Base-by-base conservation (phyloP, 768 basidiomycete genomes). In the Trametes maxima region DNA sequence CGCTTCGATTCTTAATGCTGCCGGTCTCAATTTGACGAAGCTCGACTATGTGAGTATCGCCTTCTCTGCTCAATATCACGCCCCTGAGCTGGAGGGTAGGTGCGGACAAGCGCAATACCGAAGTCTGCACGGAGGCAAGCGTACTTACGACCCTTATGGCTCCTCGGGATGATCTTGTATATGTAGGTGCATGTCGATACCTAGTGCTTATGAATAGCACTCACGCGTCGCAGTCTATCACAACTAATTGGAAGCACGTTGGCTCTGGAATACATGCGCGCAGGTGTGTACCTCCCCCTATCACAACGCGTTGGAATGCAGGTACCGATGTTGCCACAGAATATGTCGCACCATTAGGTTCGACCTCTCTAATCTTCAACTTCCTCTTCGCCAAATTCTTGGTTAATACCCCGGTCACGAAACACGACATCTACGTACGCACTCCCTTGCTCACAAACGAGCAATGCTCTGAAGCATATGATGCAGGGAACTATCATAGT, bases 261-360 rank as follows among this genome's bases (percentile, higher is more conserved):
- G 19, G 93, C 93, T 0, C 80, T 95, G 36, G 87, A 90, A 72
- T 94, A 92, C 71, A 89, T 95, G 82, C 87, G 93, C 62, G 93
- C 92, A 64, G 89, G 90, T 84, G 47, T 44, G 80, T 70, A 45
- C 16, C 44, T 65, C 40, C 37, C 39, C 54, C 54, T 7, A 49
- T 57, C 60, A 2, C 28, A 35, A 7, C 22, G 37, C 21, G 14
- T 12, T 39, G 48, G 55, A 69, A n/a, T 16, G 14, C 21, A 17
- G 43, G 3, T 22, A 47, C 24, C 24, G 12, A 46, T 24, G 1
- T 28, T 69, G 61, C 57, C 58, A 16, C 75, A 86, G 92, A 96
- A 85, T 98, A 97, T 73, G 95, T 98, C 57, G 96, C 96, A 1
- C 95, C 95, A 2, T 82, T 98, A 4, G 95, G 96, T 14, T 94